phyloP scores from a whole-genome alignment of 371 early-diverging fungal species.

The Lichtheimia hyalospora region DNA sequence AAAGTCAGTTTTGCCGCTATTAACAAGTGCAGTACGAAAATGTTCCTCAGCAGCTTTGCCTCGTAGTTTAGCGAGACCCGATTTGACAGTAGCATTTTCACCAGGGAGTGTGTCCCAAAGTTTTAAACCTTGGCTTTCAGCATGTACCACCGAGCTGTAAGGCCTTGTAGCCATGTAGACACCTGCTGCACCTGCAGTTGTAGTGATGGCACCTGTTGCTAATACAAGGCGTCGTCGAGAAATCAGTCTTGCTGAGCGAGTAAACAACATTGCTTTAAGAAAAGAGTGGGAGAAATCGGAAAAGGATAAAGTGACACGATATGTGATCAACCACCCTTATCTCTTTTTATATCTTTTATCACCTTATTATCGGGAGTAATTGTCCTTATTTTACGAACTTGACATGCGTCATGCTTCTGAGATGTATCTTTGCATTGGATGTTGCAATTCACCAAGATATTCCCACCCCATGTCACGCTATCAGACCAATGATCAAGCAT shows the following conservation, averaged over 20 bases:
- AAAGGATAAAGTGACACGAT: conserved; percentile 4
- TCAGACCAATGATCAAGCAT: too few species aligned
- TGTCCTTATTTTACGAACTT: background rate
- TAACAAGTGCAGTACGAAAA: conserved; percentile 38
- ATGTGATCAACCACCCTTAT: background rate
- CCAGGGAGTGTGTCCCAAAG: conserved; percentile 47
- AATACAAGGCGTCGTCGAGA: conserved; percentile 23
- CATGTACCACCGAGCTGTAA: conserved; percentile 28
- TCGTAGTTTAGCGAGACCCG: conserved; percentile 44
- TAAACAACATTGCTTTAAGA: conserved; percentile 19
- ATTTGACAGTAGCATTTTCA: conserved; percentile 44
- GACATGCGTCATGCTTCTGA: too few species aligned
- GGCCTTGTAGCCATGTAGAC: conserved; percentile 23
- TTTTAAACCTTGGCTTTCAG: conserved; percentile 18
- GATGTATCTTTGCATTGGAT: too few species aligned
- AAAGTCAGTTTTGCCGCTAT: conserved; percentile 43
- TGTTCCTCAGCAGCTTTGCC: conserved; percentile 45
- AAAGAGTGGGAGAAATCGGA: conserved; percentile 3
- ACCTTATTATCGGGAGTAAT: background rate
- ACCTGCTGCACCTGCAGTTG: conserved; percentile 22
- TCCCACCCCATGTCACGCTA: too few species aligned
- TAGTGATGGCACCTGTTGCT: conserved; percentile 31
- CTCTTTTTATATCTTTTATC: background rate
- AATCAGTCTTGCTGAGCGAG: conserved; percentile 33
- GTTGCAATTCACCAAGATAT: too few species aligned